Evolutionary conservation across 2,329 filamentous ascomycete species (phyloP).

Genomic region (Phialemoniopsis sp.): DNA sequence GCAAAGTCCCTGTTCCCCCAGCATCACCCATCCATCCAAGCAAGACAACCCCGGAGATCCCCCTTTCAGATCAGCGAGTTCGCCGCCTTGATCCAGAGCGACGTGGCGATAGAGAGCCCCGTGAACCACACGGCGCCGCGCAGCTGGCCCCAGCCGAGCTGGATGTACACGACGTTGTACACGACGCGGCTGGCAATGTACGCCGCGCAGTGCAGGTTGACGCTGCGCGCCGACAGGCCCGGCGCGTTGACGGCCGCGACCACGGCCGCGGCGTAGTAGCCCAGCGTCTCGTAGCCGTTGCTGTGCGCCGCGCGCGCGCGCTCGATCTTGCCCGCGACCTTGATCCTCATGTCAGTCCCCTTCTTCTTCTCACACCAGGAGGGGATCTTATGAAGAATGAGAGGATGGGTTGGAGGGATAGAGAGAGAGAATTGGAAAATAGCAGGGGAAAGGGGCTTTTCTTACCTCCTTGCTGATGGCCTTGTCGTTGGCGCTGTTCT

Average conservation of each 20-base stretch:
- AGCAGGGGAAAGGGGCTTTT: neutral
- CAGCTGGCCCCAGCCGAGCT: constrained; percentile 26
- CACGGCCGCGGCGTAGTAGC: constrained; percentile 35
- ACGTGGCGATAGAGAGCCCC: constrained; percentile 24
- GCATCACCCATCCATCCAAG: too few relatives aligned
- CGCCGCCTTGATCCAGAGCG: constrained; percentile 38
- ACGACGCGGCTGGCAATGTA: constrained; percentile 33
- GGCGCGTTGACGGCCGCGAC: constrained; percentile 38
- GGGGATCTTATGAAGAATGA: neutral
- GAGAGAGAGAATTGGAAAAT: neutral
- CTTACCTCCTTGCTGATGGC: constrained; percentile 20
- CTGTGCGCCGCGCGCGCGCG: constrained; percentile 21
- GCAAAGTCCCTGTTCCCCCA: too few relatives aligned
- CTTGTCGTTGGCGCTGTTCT: constrained; percentile 23
- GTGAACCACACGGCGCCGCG: constrained; percentile 31
- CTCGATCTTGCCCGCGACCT: constrained; percentile 14
- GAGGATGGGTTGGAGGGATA: neutral
- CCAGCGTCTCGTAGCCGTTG: constrained; percentile 40
- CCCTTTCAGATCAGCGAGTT: too few relatives aligned
- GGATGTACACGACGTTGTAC: constrained; percentile 39
- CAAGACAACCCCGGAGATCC: too few relatives aligned
- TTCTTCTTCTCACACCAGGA: too few relatives aligned
- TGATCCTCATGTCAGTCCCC: neutral
- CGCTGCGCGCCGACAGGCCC: constrained; percentile 24
- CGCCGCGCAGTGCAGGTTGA: constrained; percentile 33